Percentiles rank a stretch among this genome's conserved stretches.
Conservation (phyloP, 345 rosid genomes). For the Linum usitatissimum region DNA sequence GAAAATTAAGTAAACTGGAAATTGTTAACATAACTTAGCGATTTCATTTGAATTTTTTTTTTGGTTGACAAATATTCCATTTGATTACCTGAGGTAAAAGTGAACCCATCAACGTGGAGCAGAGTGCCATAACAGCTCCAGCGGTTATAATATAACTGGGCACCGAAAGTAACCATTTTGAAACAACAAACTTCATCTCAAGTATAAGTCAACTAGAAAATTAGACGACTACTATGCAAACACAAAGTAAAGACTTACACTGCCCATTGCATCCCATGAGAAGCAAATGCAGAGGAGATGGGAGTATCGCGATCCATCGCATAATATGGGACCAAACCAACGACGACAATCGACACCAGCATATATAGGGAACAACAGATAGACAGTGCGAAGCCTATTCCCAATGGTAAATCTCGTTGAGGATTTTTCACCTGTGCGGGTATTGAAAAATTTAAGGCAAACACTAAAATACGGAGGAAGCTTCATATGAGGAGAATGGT, state of each 20-base stretch:
- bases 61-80: neutral
- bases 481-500: too few relatives aligned
- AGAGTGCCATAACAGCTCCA: constrained; percentile 94
- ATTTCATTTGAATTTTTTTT: constrained; percentile 4
- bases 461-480: constrained; percentile 66
- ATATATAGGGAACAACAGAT: constrained; percentile 85
- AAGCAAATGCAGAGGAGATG: constrained; percentile 86
- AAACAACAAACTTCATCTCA: neutral
- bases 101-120: constrained; percentile 90
- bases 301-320: constrained; percentile 98
- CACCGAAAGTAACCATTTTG: constrained; percentile 8
- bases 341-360: constrained; percentile 84
- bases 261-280: constrained; percentile 93
- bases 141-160: constrained; percentile 67
- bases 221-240: neutral
- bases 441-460: constrained; percentile 82
- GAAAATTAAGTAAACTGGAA: too few relatives aligned
- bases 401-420: constrained; percentile 89
- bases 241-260: constrained; percentile 45
- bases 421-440: constrained; percentile 97
- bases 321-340: constrained; percentile 90
- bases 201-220: neutral
- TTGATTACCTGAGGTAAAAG: constrained; percentile 82
- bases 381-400: constrained; percentile 76
- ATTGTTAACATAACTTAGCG: too few relatives aligned